Base-by-base conservation (phyloP, 2,329 filamentous ascomycete genomes). In the Tothia fuscella region DNA sequence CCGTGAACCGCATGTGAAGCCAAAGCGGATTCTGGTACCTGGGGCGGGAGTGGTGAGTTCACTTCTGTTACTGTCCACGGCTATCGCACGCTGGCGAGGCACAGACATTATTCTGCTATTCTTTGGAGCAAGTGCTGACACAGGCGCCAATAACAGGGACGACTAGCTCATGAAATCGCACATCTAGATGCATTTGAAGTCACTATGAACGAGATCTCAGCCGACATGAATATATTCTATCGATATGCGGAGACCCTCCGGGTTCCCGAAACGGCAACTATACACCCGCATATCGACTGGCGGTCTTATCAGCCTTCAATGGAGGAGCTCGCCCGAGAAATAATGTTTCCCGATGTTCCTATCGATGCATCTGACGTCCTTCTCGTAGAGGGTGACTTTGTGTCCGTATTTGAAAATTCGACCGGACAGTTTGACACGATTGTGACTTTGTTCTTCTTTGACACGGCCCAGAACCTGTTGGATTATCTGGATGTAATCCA, bases 361-460 rank as follows among this genome's bases (percentile, higher is more conserved):
- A 21, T 42, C 38, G 20, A 32, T 7, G 19, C 25, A 14, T 32
- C 36, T 1, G 28, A 20, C n/a, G 37, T 44, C 28, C 6, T 44
- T 4, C 6, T 32, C 25, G 20, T 44, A 16, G 42, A 44, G 28
- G 42, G 42, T 16, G 42, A 44, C 21, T 44, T 41, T 22, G 33
- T 30, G 17, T 19, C 19, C 22, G 30, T 25, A 10, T 44, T 44
- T n/a, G 28, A 31, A 12, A 16, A 32, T 20, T 6, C 42, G 19
- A 28, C 24, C 17, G 26, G 25, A 5, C 25, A 31, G 14, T 44
- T 24, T 20, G 25, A 44, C 26, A 10, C 29, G 16, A 22, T 44
- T 9, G n/a, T 44, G 13, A 41, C 42, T 14, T 31, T 25, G 17
- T 42, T 42, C 38, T 44, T 44, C 42, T 33, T 44, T 20, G 42